Base-by-base conservation (phyloP, 2,329 filamentous ascomycete genomes). In the Rutstroemia sp. region DNA sequence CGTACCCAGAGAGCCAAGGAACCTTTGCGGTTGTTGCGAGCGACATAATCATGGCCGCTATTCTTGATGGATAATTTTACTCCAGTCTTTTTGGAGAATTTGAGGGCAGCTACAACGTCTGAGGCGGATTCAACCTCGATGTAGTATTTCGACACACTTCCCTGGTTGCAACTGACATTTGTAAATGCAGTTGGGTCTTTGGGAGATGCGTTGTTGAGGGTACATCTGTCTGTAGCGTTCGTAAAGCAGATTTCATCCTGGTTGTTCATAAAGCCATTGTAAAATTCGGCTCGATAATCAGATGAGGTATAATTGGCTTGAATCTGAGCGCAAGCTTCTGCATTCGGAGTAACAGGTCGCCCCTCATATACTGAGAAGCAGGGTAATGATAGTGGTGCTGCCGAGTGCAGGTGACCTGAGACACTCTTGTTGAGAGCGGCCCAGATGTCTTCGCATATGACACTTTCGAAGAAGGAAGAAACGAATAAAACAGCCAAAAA, bases 101-200 rank as follows among this genome's bases (percentile, higher is more conserved):
- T 71, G 30, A 75, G 66, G 39, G 72, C 69, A 1, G 73, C 70
- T 2, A 73, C 73, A 62, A 79, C 78, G 30, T 76, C 69, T 4
- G 78, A 59, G 12, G 63, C 67, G n/a, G 23, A 52, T 19, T 53
- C 40, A 14, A 61, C 61, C n/a, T 63, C 58, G 21, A 62, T 46
- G 48, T 62, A 63, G 34, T 55, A 57, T 12, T 50, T 25, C 4
- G 58, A 53, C 3, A 63, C 45, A 36, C 47, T 59, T 38, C 61
- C 61, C 40, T 61, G 61, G 5, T 58, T 58, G 21, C 61, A 63
- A 36, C 47, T 56, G 19, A 48, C 54, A 34, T 61, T 63, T 6
- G 57, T 40, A 10, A 59, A 46, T 0, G 66, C 63, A 3, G 61
- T 19, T 8, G 58, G 39, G n/a, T 66, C 61, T 0, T 59, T 61